Evolutionary conservation across 306 rosid species (phyloP).

Genomic region (Ormosia semicastrata): DNA sequence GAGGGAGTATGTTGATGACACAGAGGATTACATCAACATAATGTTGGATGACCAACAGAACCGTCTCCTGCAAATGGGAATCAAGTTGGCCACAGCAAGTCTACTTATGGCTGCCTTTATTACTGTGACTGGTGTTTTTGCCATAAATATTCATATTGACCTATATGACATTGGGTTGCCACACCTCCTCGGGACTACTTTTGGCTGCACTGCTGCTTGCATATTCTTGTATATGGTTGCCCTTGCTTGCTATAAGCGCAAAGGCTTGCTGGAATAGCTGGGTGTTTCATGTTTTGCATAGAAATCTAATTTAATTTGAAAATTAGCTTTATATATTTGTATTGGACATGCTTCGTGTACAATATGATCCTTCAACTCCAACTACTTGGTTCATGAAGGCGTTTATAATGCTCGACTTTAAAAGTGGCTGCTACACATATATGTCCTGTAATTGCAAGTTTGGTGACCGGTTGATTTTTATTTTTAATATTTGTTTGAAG

Average conservation of each 20-base stretch:
- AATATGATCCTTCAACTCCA: neutral
- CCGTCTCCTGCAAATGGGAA: constrained; percentile 77
- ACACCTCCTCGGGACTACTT: constrained; percentile 43
- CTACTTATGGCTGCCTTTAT: constrained; percentile 56
- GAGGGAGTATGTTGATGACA: constrained; percentile 81
- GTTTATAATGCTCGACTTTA: no score
- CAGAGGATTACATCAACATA: constrained; percentile 87
- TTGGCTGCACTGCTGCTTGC: constrained; percentile 47
- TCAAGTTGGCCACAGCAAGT: constrained; percentile 69
- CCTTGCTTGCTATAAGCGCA: constrained; percentile 71
- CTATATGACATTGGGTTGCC: constrained; percentile 44
- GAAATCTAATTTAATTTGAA: neutral
- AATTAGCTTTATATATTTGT: neutral
- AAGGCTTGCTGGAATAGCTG: constrained; percentile 59
- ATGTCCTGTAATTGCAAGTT: no score
- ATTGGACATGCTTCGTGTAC: neutral
- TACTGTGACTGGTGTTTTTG: constrained; percentile 64
- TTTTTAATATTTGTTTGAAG: no score
- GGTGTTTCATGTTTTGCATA: neutral
- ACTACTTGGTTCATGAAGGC: no score
- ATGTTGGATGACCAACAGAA: constrained; percentile 93
- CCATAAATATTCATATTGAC: constrained; percentile 64
- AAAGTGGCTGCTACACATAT: no score
- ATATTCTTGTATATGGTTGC: constrained; percentile 57
- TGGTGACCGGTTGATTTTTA: no score